Evolutionary conservation across 2,329 filamentous ascomycete genomes (phyloP).

Genomic region (Aspergillus cejpii): DNA sequence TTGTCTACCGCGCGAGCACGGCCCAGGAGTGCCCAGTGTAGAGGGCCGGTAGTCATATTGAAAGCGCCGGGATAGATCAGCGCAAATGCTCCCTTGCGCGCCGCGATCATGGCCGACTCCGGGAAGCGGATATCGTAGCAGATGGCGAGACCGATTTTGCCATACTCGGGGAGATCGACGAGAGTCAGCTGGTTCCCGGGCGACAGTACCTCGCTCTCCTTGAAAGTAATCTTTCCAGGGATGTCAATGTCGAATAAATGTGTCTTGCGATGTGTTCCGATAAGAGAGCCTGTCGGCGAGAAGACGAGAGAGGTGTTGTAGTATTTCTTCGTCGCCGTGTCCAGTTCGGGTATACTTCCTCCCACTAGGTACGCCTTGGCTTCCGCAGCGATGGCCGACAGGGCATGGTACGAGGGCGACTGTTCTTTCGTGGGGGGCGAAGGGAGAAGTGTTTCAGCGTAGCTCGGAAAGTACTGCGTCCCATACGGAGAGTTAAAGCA

Average conservation of each 20-base stretch:
- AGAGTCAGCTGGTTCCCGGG: slow-evolving; percentile 81
- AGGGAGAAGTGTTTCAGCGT: slow-evolving; percentile 81
- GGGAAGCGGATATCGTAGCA: slow-evolving; percentile 98
- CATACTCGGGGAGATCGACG: slow-evolving; percentile 80
- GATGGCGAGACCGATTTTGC: slow-evolving; percentile 79
- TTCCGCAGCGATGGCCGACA: slow-evolving; percentile 71
- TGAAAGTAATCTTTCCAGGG: slow-evolving; percentile 86
- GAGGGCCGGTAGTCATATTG: slow-evolving; percentile 82
- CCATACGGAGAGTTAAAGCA: slow-evolving; percentile 99
- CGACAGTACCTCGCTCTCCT: slow-evolving; percentile 80
- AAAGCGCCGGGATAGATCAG: slow-evolving; percentile 95
- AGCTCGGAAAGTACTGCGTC: slow-evolving; percentile 79
- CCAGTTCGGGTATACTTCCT: slow-evolving; percentile 84
- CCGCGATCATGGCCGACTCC: slow-evolving; percentile 82
- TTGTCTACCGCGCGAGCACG: slow-evolving; percentile 85
- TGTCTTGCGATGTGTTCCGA: slow-evolving; percentile 87
- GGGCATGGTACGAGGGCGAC: slow-evolving; percentile 77
- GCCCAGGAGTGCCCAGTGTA: slow-evolving; percentile 85
- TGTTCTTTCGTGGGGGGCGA: slow-evolving; percentile 63
- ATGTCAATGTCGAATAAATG: slow-evolving; percentile 98
- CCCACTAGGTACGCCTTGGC: slow-evolving; percentile 76
- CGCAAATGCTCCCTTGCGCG: slow-evolving; percentile 76
- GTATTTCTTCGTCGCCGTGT: slow-evolving; percentile 59
- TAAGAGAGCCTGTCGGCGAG: slow-evolving; percentile 64
- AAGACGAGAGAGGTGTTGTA: slow-evolving; percentile 92